A percentile compares a stretch with the other conserved stretches of the same genome.
Evolutionary conservation across 2,329 filamentous ascomycete species (phyloP).

Genomic region (Phialemoniopsis sp.): DNA sequence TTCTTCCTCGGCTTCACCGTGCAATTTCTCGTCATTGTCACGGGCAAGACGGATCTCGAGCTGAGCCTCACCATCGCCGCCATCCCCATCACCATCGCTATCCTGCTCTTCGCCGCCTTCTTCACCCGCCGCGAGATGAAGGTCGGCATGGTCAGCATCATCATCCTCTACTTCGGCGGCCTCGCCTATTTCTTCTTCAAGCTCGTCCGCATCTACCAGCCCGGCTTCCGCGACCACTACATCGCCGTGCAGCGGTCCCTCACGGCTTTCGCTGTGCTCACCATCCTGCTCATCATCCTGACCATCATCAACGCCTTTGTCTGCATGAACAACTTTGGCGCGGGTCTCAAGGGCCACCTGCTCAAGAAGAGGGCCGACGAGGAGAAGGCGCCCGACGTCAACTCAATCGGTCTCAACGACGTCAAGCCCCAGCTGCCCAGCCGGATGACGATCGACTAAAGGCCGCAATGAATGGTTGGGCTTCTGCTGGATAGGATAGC

Average conservation of each 20-base stretch:
- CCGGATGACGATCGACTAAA: slow-evolving; percentile 61
- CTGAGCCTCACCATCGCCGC: slow-evolving; percentile 84
- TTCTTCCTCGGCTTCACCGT: slow-evolving; percentile 99
- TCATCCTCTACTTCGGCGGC: slow-evolving; percentile 82
- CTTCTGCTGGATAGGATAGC: no score
- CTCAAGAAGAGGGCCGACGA: slow-evolving; percentile 44
- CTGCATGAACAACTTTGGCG: slow-evolving; percentile 87
- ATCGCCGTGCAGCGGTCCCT: slow-evolving; percentile 76
- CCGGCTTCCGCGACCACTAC: slow-evolving; percentile 58
- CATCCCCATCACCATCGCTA: slow-evolving; percentile 84
- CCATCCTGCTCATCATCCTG: slow-evolving; percentile 79
- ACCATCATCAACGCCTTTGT: slow-evolving; percentile 85
- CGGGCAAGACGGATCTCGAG: slow-evolving; percentile 64
- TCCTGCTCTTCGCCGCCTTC: slow-evolving; percentile 79
- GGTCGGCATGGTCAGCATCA: slow-evolving; percentile 70
- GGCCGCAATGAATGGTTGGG: no score
- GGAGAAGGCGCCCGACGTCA: slow-evolving; percentile 48
- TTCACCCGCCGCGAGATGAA: slow-evolving; percentile 83
- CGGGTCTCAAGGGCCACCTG: slow-evolving; percentile 84
- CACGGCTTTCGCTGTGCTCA: slow-evolving; percentile 91
- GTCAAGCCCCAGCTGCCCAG: slow-evolving; percentile 50
- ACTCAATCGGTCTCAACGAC: slow-evolving; percentile 53
- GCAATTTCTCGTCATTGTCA: slow-evolving; percentile 93
- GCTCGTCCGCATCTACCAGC: slow-evolving; percentile 89
- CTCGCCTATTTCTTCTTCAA: slow-evolving; percentile 98